Conservation (phyloP, 176 grass and related monocot species). For the Paspalum notatum region DNA sequence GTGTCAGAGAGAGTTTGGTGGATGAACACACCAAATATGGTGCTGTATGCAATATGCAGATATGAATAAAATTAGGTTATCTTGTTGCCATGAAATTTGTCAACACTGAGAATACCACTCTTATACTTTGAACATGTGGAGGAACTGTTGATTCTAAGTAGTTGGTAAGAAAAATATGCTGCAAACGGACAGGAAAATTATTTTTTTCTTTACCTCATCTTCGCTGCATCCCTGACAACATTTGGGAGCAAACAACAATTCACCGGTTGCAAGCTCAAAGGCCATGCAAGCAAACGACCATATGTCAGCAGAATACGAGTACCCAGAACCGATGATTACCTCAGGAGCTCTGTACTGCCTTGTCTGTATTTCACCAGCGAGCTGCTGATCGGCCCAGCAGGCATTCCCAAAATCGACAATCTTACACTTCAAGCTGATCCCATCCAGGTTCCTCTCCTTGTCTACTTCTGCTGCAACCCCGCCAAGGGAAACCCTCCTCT, state of each 20-base stretch:
- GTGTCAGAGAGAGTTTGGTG: constrained; percentile 3
- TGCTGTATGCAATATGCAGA: not conserved
- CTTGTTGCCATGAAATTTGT: constrained; percentile 8
- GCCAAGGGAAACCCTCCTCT: constrained; percentile 62
- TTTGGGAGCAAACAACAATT: constrained; percentile 79
- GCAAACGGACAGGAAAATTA: not conserved
- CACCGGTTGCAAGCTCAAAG: constrained; percentile 95
- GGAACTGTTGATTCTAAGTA: not conserved
- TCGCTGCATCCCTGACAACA: constrained; percentile 64
- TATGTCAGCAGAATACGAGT: constrained; percentile 81
- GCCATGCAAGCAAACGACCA: constrained; percentile 91
- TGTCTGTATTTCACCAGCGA: constrained; percentile 80
- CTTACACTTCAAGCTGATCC: constrained; percentile 85
- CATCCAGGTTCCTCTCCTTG: constrained; percentile 76
- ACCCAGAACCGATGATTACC: constrained; percentile 83
- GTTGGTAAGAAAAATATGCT: not conserved
- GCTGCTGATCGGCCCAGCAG: constrained; percentile 69
- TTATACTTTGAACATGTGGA: not conserved
- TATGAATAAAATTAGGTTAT: constrained; percentile 18
- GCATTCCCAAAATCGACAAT: constrained; percentile 96
- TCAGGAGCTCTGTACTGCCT: constrained; percentile 91
- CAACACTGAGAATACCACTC: not conserved
- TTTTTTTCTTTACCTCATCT: constrained; percentile 77
- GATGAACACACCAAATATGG: constrained; percentile 16
- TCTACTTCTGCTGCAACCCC: constrained; percentile 47